phyloP scores from a whole-genome alignment of 2,329 filamentous ascomycete genomes.

The Nemania bipapillata region DNA sequence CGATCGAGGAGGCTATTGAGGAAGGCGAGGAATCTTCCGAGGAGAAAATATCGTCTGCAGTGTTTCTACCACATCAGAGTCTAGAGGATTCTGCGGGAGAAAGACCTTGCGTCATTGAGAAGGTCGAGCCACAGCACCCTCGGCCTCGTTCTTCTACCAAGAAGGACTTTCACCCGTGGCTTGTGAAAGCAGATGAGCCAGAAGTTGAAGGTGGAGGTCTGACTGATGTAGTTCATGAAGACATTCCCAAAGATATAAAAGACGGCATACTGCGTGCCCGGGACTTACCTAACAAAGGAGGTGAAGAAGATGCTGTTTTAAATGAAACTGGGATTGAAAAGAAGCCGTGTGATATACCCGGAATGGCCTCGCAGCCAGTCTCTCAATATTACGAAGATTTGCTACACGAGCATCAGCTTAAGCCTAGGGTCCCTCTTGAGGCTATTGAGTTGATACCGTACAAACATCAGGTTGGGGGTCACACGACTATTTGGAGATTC shows the following conservation, averaged over 20 bases:
- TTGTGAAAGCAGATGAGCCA: slow-evolving; percentile 67
- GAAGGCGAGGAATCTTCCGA: slow-evolving; percentile 74
- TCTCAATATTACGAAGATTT: slow-evolving; percentile 61
- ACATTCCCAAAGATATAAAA: slow-evolving; percentile 44
- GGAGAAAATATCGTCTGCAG: slow-evolving; percentile 86
- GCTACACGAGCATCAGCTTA: slow-evolving; percentile 64
- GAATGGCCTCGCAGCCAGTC: slow-evolving; percentile 54
- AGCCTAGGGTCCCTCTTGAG: slow-evolving; percentile 73
- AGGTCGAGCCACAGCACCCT: slow-evolving; percentile 48
- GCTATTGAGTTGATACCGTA: slow-evolving; percentile 97
- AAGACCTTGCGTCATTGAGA: slow-evolving; percentile 44
- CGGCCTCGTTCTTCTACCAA: slow-evolving; percentile 45
- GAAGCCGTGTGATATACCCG: slow-evolving; percentile 49
- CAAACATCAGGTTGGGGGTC: slow-evolving; percentile 95
- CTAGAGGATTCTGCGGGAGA: slow-evolving; percentile 55
- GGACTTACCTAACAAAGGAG: slow-evolving; percentile 52
- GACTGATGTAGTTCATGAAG: slow-evolving; percentile 53
- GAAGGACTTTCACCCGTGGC: slow-evolving; percentile 63
- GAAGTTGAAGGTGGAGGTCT: slow-evolving; percentile 52
- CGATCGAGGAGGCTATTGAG: slow-evolving; percentile 55
- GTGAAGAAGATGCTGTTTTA: slow-evolving; percentile 57
- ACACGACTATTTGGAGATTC: slow-evolving; percentile 95
- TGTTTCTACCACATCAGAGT: slow-evolving; percentile 81
- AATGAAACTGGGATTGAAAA: slow-evolving; percentile 56
- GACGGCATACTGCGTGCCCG: slow-evolving; percentile 42